Conservation (phyloP, 1,284 basidiomycete species). For the Ceratobasidium sp. region DNA sequence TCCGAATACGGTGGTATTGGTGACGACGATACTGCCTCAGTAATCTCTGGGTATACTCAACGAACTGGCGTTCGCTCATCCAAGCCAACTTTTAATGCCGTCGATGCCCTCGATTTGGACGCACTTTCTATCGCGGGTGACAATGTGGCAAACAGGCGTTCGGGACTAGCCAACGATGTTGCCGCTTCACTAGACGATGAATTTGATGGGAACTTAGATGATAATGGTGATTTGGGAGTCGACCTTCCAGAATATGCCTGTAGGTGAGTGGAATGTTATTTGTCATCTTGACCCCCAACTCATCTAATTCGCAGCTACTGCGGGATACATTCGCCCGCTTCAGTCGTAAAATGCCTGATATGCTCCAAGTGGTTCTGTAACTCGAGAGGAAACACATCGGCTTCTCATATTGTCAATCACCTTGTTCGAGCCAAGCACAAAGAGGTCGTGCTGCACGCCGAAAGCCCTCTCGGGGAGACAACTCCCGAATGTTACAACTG, state of each 20-base stretch:
- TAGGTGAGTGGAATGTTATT: slow-evolving; percentile 72
- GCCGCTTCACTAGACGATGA: slow-evolving; percentile 76
- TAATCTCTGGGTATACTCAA: slow-evolving; percentile 72
- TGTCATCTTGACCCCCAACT: slow-evolving; percentile 24
- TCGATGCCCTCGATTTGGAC: slow-evolving; percentile 71
- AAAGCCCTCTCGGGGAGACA: slow-evolving; percentile 96
- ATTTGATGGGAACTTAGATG: slow-evolving; percentile 89
- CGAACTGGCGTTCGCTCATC: slow-evolving; percentile 62
- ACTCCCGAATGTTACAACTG: slow-evolving; percentile 99
- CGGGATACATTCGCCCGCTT: slow-evolving; percentile 97
- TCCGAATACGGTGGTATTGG: slow-evolving; percentile 82
- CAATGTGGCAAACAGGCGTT: slow-evolving; percentile 58
- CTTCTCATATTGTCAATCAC: slow-evolving; percentile 99
- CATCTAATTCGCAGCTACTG: slow-evolving; percentile 80
- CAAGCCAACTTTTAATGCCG: slow-evolving; percentile 53
- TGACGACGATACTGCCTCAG: slow-evolving; percentile 86
- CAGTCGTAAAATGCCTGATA: slow-evolving; percentile 95
- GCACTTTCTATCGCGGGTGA: slow-evolving; percentile 74
- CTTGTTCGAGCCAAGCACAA: slow-evolving; percentile 99
- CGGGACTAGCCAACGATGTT: slow-evolving; percentile 56
- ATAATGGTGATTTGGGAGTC: slow-evolving; percentile 87
- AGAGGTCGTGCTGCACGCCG: slow-evolving; percentile 96
- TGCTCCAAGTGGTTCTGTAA: slow-evolving; percentile 99
- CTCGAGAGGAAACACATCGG: slow-evolving; percentile 97
- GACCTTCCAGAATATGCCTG: slow-evolving; percentile 93